A percentile compares a stretch with the other conserved stretches of the same genome.
Conservation (phyloP, 2,329 filamentous ascomycete species). For the Botrytis aclada region DNA sequence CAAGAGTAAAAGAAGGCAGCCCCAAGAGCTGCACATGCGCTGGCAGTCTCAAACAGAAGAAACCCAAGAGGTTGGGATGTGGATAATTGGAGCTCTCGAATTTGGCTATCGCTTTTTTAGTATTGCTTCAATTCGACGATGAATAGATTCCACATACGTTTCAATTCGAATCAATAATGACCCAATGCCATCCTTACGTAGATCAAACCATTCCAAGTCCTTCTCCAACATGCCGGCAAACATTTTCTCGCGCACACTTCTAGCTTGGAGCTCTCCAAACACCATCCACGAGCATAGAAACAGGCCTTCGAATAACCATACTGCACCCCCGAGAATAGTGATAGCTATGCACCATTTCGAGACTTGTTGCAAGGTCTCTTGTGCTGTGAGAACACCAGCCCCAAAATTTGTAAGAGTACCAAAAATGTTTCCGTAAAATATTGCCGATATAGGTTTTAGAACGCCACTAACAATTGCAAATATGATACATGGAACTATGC, state of each 20-base stretch:
- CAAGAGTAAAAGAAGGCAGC: constrained; percentile 79
- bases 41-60: constrained; percentile 61
- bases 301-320: constrained; percentile 64
- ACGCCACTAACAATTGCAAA: constrained; percentile 59
- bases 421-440: constrained; percentile 74
- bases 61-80: constrained; percentile 77
- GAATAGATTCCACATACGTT: constrained; percentile 52
- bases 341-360: constrained; percentile 61
- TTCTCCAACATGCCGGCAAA: constrained; percentile 69
- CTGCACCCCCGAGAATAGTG: constrained; percentile 57
- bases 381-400: constrained; percentile 47
- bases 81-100: constrained; percentile 75
- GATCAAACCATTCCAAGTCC: constrained; percentile 81
- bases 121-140: background rate
- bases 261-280: constrained; percentile 79
- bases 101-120: constrained; percentile 57
- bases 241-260: constrained; percentile 58
- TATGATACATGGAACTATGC: constrained; percentile 53
- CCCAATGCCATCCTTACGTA: constrained; percentile 64
- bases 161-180: constrained; percentile 71
- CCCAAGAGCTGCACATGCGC: constrained; percentile 60
- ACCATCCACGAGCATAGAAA: constrained; percentile 70
- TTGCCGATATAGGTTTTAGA: constrained; percentile 61
- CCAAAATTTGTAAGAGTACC: constrained; percentile 66
- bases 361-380: constrained; percentile 54